Conservation (phyloP, 345 rosid species). For the Mangifera indica region DNA sequence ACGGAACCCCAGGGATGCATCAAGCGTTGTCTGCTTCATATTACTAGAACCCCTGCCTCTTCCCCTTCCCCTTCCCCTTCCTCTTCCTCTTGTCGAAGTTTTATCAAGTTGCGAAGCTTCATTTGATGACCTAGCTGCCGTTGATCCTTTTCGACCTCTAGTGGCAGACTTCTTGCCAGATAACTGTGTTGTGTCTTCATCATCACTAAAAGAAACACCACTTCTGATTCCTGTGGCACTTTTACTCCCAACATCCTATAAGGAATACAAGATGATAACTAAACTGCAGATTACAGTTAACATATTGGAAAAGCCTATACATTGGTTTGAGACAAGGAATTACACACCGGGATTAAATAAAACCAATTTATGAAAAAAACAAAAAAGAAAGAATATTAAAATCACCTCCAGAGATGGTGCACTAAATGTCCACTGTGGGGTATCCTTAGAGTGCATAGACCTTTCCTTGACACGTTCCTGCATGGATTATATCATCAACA, state of each 20-base stretch:
- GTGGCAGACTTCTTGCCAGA: slow-evolving; percentile 46
- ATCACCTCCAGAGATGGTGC: slow-evolving; percentile 61
- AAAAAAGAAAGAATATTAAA: slow-evolving; percentile 1
- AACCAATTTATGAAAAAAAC: not conserved
- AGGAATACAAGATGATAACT: slow-evolving; percentile 20
- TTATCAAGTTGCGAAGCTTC: slow-evolving; percentile 42
- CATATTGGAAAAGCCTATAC: not conserved
- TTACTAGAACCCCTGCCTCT: slow-evolving; percentile 58
- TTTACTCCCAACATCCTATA: slow-evolving; percentile 53
- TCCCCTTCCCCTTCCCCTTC: slow-evolving; percentile 51
- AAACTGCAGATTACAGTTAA: slow-evolving; percentile 17
- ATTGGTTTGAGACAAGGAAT: slow-evolving; percentile 1
- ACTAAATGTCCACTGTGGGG: slow-evolving; percentile 48
- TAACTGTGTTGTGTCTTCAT: slow-evolving; percentile 66
- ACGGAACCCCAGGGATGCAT: slow-evolving; percentile 63
- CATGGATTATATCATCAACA: slow-evolving; percentile 13
- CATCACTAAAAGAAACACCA: slow-evolving; percentile 83
- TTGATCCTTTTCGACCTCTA: slow-evolving; percentile 62
- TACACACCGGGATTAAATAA: not conserved
- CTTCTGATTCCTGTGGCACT: slow-evolving; percentile 48
- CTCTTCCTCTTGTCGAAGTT: slow-evolving; percentile 70
- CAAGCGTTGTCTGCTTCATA: slow-evolving; percentile 90
- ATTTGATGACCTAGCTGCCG: slow-evolving; percentile 40
- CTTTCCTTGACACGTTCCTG: slow-evolving; percentile 92
- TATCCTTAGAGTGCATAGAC: slow-evolving; percentile 56